Conservation (phyloP, 2,329 filamentous ascomycete genomes). For the Colletotrichum musae region DNA sequence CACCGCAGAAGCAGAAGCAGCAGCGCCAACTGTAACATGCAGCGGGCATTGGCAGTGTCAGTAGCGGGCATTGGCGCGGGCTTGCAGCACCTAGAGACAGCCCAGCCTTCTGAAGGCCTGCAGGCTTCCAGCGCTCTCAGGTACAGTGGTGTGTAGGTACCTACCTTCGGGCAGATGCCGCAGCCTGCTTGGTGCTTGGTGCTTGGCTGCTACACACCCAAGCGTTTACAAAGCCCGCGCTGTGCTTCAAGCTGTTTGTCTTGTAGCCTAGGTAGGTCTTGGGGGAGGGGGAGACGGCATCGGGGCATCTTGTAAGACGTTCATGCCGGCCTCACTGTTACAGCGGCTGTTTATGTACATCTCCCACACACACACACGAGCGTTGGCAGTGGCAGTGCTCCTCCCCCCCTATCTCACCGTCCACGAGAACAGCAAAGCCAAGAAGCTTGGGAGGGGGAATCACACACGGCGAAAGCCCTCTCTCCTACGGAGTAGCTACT, state of each 20-base stretch:
- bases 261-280: neutral
- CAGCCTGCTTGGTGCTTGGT: neutral
- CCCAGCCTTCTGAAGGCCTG: no score
- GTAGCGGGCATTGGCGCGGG: neutral
- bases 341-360: no score
- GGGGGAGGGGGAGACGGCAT: no score
- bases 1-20: constrained; percentile 6
- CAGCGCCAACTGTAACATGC: neutral
- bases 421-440: neutral
- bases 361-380: neutral
- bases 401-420: neutral
- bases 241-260: neutral
- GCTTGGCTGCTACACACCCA: constrained; percentile 8
- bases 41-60: neutral
- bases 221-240: neutral
- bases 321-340: neutral
- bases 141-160: no score
- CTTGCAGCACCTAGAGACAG: no score
- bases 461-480: no score
- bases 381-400: constrained; percentile 14
- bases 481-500: neutral
- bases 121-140: no score
- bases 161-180: neutral
- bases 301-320: constrained; percentile 1
- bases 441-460: neutral